Percentiles rank a stretch among this genome's conserved stretches.
Evolutionary conservation across 805 yeast species (phyloP).

Genomic region (Zygotorulaspora sp.): DNA sequence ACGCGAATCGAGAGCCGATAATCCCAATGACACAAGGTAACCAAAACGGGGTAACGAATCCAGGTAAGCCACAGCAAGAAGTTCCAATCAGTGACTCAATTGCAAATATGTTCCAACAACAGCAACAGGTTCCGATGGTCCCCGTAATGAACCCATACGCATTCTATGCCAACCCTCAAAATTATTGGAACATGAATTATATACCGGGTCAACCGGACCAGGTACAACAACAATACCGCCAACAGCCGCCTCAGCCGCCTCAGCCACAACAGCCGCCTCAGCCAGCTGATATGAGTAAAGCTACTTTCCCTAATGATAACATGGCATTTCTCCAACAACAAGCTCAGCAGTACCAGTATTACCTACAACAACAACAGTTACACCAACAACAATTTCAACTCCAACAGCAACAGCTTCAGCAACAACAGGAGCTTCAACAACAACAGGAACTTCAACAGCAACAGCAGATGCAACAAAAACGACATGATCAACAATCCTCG

Average conservation of each 20-base stretch:
- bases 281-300: background rate
- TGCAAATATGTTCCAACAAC: background rate
- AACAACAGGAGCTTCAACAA: conserved; percentile 4
- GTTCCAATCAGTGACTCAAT: background rate
- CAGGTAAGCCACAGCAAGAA: conserved; percentile 1
- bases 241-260: background rate
- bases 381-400: conserved; percentile 10
- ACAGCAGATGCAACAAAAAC: conserved; percentile 7
- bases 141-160: conserved; percentile 1
- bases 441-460: conserved; percentile 7
- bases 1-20: conserved; percentile 15
- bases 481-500: conserved; percentile 2
- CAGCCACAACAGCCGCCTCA: conserved; percentile 6
- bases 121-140: background rate
- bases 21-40: conserved; percentile 15
- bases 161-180: background rate
- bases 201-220: background rate
- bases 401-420: background rate
- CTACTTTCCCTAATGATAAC: background rate
- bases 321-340: conserved; percentile 2
- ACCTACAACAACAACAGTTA: conserved; percentile 16
- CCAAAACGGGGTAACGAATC: conserved; percentile 1
- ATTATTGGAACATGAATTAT: background rate
- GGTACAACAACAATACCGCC: conserved; percentile 3
- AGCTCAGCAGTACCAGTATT: conserved; percentile 2